A percentile compares a stretch with the other conserved stretches of the same genome.
These are phyloP conservation scores for Dothiorella sarmentorum DNA, from an alignment of 2,329 filamentous ascomycete species.

Conservation along the genomic window DNA sequence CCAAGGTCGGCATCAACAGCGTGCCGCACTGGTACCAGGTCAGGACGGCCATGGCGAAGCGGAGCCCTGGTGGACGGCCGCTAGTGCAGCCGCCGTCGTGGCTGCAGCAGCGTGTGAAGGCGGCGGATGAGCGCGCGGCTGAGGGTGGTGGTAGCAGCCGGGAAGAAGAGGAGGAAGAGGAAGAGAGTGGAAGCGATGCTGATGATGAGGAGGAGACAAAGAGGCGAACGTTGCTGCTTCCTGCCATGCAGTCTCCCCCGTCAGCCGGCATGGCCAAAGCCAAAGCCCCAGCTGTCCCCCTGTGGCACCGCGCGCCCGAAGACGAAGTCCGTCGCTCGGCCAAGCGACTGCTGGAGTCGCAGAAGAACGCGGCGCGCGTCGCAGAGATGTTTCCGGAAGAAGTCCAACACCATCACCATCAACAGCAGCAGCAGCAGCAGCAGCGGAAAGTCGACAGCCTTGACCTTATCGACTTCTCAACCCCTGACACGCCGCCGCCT, in stretches of 20 bases:
- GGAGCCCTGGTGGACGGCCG: neutral
- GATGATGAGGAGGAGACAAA: neutral
- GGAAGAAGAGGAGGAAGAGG: neutral
- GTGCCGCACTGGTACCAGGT: constrained; percentile 58
- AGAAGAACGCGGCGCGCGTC: too few species aligned
- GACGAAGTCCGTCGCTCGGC: too few species aligned
- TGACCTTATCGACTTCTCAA: neutral
- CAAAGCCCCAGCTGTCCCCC: neutral
- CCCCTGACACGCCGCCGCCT: neutral
- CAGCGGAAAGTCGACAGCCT: neutral
- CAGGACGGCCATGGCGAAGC: constrained; percentile 32
- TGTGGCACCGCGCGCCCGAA: too few species aligned
- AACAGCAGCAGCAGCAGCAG: neutral
- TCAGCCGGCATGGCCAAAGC: neutral
- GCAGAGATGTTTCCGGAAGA: too few species aligned
- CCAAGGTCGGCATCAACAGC: constrained; percentile 60
- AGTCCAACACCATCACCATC: too few species aligned
- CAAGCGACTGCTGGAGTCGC: too few species aligned
- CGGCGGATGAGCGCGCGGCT: neutral
- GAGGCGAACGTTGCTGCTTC: neutral
- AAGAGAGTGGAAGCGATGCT: neutral
- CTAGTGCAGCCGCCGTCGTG: too few species aligned
- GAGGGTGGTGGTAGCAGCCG: neutral
- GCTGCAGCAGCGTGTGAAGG: neutral
- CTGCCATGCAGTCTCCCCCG: neutral